Evolutionary conservation across 176 grass and related monocot genomes (phyloP).

Genomic region (Oryza longistaminata): DNA sequence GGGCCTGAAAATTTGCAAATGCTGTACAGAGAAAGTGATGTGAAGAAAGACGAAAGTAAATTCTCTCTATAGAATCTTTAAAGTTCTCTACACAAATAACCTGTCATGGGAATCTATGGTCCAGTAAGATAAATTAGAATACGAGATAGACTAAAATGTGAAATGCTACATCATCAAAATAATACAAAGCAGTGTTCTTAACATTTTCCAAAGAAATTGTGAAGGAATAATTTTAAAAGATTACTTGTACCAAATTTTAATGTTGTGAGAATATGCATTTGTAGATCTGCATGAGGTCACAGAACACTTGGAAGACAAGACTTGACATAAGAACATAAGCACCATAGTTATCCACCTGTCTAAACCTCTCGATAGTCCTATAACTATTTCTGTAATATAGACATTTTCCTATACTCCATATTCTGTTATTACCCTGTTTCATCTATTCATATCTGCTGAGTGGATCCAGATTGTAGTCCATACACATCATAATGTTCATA

Average conservation of each 20-base stretch:
- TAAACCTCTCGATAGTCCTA: neutral
- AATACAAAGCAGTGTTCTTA: neutral
- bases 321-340: neutral
- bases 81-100: neutral
- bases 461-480: neutral
- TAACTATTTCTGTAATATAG: neutral
- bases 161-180: neutral
- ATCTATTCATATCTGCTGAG: neutral
- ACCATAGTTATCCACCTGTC: neutral
- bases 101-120: neutral
- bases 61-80: neutral
- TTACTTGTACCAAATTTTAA: neutral
- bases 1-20: neutral
- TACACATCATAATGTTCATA: neutral
- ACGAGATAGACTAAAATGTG: neutral
- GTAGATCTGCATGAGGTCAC: neutral
- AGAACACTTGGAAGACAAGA: neutral
- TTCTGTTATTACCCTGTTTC: neutral
- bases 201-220: slow-evolving; percentile 2
- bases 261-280: neutral
- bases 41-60: slow-evolving; percentile 1
- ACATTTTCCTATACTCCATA: neutral
- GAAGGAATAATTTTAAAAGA: neutral
- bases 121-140: slow-evolving; percentile 4
- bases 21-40: neutral